Evolutionary conservation across 345 rosid species (phyloP), one percentile per base, ranked within the genome.

Genomic region (Euphorbia tirucalli): DNA sequence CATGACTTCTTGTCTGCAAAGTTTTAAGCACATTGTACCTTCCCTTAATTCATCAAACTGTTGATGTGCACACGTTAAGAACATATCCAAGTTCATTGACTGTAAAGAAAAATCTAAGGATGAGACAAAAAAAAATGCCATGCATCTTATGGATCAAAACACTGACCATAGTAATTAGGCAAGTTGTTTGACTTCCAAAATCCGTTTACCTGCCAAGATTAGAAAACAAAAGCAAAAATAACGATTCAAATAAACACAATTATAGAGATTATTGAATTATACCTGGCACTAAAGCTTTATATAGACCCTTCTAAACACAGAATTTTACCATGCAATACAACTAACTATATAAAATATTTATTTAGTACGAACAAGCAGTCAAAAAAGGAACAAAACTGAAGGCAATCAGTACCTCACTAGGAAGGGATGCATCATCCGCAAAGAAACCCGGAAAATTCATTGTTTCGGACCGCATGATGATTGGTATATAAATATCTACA

Each of bases 101-200:
- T 41, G 41, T 22, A 49, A 39, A 16, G 27, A 62, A 19, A 3
- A n/a, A 31, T 59, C 14, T 16, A 44, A 44, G 19, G 0, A 43
- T 39, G 43, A 41, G 55, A 16, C 6, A 41, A 31, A 41, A n/a
- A 72, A n/a, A 4, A 57, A n/a, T 16, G 21, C 32, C 43, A 72
- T 62, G n/a, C 35, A 27, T n/a, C 52, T 13, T 28, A 52, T 16
- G 8, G 63, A 61, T 55, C 21, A 35, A 57, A 66, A 64, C 46
- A 83, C 90, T 78, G 52, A 85, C 87, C 84, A 61, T 70, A 71
- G 35, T 65, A 81, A 72, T 77, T 83, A 55, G 76, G 74, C 70
- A 70, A 16, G 27, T 74, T 41, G 60, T 84, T 81, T 18, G 80
- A 72, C 74, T 77, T 87, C 85, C 85, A 83, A 68, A 81, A 81